Conservation (phyloP, 352 stramenopile genomes). For the Phytopythium mirpurense region DNA sequence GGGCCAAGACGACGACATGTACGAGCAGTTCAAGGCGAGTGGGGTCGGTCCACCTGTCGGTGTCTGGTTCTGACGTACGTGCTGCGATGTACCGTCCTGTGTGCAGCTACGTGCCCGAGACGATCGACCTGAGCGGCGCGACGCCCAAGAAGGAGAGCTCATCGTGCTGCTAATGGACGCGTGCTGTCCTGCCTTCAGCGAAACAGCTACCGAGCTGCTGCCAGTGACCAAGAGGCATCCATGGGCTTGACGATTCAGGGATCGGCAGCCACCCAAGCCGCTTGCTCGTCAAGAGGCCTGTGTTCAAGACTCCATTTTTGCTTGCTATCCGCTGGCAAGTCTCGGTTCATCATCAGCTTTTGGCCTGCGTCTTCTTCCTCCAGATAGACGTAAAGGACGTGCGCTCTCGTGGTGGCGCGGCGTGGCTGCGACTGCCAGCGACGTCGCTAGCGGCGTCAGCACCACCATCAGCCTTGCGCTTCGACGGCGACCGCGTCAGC, state of each 20-base stretch:
- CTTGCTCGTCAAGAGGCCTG: neutral
- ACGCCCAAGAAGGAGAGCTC: slow-evolving; percentile 61
- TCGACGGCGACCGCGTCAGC: neutral
- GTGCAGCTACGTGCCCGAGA: slow-evolving; percentile 77
- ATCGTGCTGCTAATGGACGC: slow-evolving; percentile 56
- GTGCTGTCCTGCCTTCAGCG: too few species aligned
- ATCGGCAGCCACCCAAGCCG: too few species aligned
- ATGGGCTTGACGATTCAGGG: too few species aligned
- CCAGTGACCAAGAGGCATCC: neutral
- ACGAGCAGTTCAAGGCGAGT: slow-evolving; percentile 9
- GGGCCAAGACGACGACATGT: slow-evolving; percentile 85
- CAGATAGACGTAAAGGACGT: neutral
- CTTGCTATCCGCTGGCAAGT: too few species aligned
- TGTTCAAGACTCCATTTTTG: neutral
- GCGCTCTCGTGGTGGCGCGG: neutral
- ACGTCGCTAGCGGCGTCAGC: neutral
- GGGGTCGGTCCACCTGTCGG: neutral
- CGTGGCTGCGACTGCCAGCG: neutral
- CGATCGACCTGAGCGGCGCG: slow-evolving; percentile 77
- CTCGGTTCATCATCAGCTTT: neutral
- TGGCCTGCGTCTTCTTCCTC: neutral
- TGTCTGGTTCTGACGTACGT: too few species aligned
- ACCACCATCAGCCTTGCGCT: neutral
- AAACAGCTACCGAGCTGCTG: neutral
- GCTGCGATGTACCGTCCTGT: too few species aligned